Percentiles rank a stretch among this genome's conserved stretches.
phyloP scores from a whole-genome alignment of 495 filamentous ascomycete species.

The Aspergillus nanangensis region DNA sequence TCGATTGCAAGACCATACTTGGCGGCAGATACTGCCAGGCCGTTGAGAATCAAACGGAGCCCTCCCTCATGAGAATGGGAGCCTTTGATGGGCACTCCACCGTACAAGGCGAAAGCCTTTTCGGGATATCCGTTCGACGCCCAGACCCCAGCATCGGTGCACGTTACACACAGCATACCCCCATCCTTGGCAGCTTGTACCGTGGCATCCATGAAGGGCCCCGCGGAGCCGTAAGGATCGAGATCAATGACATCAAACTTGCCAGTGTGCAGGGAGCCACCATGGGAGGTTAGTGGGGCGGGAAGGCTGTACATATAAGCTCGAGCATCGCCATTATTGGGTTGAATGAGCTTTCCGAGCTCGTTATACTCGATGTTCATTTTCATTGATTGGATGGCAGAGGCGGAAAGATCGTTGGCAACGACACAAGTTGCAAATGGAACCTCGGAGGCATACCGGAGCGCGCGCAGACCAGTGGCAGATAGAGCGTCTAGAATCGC shows the following conservation, averaged over 20 bases:
- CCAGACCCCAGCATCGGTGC: conserved; percentile 92
- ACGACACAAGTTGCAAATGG: conserved; percentile 76
- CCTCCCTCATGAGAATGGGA: conserved; percentile 84
- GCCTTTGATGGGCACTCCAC: conserved; percentile 81
- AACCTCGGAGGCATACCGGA: conserved; percentile 89
- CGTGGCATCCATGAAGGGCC: conserved; percentile 85
- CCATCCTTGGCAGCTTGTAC: conserved; percentile 79
- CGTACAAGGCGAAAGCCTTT: conserved; percentile 88
- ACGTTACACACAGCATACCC: conserved; percentile 90
- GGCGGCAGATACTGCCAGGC: conserved; percentile 71
- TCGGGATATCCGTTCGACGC: conserved; percentile 90
- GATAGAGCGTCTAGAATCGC: conserved; percentile 92
- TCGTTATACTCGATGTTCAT: conserved; percentile 80
- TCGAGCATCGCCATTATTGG: conserved; percentile 74
- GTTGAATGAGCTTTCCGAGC: conserved; percentile 61
- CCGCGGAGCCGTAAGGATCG: conserved; percentile 91
- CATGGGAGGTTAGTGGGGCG: conserved; percentile 11
- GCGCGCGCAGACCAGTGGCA: conserved; percentile 85
- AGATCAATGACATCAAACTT: conserved; percentile 92
- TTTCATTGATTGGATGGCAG: conserved; percentile 76
- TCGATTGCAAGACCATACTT: conserved; percentile 90
- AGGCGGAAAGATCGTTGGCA: conserved; percentile 79
- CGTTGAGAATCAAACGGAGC: conserved; percentile 76
- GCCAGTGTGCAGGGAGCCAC: conserved; percentile 6
- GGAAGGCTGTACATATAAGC: conserved; percentile 79